Percentiles rank a stretch among this genome's conserved stretches.
phyloP scores from a whole-genome alignment of 371 early-diverging fungal genomes.

The Gilbertella persicaria region DNA sequence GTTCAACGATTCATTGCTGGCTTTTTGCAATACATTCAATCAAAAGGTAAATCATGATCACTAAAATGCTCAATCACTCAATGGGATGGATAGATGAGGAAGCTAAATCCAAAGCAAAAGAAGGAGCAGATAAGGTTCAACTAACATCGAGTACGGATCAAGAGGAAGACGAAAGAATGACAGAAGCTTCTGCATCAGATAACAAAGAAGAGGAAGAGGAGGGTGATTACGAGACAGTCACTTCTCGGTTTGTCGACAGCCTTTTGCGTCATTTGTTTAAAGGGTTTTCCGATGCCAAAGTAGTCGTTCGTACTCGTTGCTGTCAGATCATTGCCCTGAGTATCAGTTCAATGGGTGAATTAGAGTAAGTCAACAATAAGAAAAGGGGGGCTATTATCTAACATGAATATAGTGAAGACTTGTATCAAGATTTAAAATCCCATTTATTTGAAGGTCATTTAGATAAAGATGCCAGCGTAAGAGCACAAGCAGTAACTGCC shows the following conservation, averaged over 20 bases:
- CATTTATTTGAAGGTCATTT: constrained; percentile 69
- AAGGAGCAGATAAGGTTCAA: neutral
- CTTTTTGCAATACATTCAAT: constrained; percentile 72
- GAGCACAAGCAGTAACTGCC: constrained; percentile 81
- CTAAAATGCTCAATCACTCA: neutral
- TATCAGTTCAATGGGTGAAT: constrained; percentile 75
- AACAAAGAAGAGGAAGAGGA: constrained; percentile 30
- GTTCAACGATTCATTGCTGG: constrained; percentile 74
- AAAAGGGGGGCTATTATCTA: neutral
- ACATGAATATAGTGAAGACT: constrained; percentile 61
- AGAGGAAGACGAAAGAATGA: constrained; percentile 14
- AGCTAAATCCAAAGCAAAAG: constrained; percentile 4
- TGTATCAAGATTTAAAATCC: constrained; percentile 68
- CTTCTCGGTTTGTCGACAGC: constrained; percentile 72
- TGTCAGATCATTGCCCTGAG: constrained; percentile 80
- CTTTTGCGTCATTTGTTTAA: constrained; percentile 69
- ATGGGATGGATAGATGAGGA: constrained; percentile 1
- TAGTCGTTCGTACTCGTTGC: constrained; percentile 73
- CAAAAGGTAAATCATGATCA: constrained; percentile 45
- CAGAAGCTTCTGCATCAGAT: constrained; percentile 13
- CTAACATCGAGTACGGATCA: neutral
- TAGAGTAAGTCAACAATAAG: constrained; percentile 63
- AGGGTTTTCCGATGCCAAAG: constrained; percentile 77
- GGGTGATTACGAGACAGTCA: constrained; percentile 56
- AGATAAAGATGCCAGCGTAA: constrained; percentile 83